Evolutionary conservation across 2,329 filamentous ascomycete species (phyloP).

Genomic region (Monosporascus sp.): DNA sequence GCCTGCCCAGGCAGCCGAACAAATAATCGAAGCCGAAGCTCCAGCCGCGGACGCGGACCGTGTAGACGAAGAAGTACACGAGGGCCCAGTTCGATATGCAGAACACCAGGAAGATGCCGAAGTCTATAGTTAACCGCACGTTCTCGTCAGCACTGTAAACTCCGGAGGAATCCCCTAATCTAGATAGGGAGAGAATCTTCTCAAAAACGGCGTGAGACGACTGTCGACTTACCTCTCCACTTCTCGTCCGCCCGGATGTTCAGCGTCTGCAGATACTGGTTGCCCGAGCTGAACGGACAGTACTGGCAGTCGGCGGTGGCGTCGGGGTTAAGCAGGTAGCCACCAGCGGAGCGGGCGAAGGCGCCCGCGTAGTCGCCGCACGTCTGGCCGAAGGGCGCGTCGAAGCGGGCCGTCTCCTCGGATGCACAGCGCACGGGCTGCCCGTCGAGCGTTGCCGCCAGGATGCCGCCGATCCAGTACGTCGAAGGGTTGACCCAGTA

Average conservation of each 20-base stretch:
- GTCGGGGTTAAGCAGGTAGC: conserved; percentile 59
- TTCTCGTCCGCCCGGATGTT: conserved; percentile 52
- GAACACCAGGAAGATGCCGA: conserved; percentile 69
- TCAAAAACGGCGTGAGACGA: too few relatives aligned
- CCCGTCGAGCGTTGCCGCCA: conserved; percentile 56
- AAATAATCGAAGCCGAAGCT: conserved; percentile 60
- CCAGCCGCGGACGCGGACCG: conserved; percentile 65
- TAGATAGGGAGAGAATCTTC: not conserved
- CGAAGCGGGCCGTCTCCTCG: conserved; percentile 40
- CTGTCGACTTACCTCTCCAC: conserved; percentile 49
- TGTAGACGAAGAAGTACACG: conserved; percentile 75
- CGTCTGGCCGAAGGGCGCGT: conserved; percentile 58
- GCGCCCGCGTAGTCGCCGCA: conserved; percentile 59
- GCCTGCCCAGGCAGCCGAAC: conserved; percentile 33
- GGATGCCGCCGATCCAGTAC: conserved; percentile 67
- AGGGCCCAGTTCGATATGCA: conserved; percentile 65
- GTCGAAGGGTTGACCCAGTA: conserved; percentile 65
- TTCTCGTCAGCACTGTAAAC: too few relatives aligned
- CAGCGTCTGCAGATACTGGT: conserved; percentile 58
- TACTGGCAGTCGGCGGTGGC: conserved; percentile 60
- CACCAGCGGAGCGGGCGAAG: conserved; percentile 48
- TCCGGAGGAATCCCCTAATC: too few relatives aligned
- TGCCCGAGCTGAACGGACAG: conserved; percentile 54
- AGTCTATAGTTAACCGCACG: conserved; percentile 30
- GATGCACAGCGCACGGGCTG: conserved; percentile 43